Evolutionary conservation across 106 monocot species (phyloP).

Genomic region (Phalaenopsis equestris): DNA sequence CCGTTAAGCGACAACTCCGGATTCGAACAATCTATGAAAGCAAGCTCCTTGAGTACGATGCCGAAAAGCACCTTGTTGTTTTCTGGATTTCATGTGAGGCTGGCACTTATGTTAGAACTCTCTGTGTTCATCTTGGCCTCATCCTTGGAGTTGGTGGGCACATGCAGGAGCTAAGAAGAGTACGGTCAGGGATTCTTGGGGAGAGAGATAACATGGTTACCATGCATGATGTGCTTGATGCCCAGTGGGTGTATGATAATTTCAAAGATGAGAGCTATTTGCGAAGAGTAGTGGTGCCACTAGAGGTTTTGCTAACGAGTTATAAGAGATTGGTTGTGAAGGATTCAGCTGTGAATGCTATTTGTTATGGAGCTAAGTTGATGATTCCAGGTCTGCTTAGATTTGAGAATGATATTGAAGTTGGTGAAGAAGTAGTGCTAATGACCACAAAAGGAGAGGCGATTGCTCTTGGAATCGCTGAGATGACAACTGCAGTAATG

Average conservation of each 20-base stretch:
- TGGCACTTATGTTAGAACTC: conserved; percentile 79
- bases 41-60: conserved; percentile 83
- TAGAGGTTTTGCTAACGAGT: conserved; percentile 79
- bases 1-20: conserved; percentile 81
- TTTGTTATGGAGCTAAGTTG: conserved; percentile 88
- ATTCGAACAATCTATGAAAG: conserved; percentile 86
- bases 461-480: conserved; percentile 77
- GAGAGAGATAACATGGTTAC: conserved; percentile 96
- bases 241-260: conserved; percentile 78
- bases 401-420: conserved; percentile 87
- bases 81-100: conserved; percentile 97
- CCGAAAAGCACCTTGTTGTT: conserved; percentile 56
- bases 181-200: conserved; percentile 80
- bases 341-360: conserved; percentile 91
- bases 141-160: conserved; percentile 79
- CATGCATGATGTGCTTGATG: conserved; percentile 89
- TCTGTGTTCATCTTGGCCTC: conserved; percentile 80
- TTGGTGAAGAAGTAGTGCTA: conserved; percentile 84
- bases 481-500: conserved; percentile 96
- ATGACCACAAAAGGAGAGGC: conserved; percentile 97
- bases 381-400: conserved; percentile 87
- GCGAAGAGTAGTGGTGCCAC: conserved; percentile 74
- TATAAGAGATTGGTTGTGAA: conserved; percentile 91
- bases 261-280: conserved; percentile 67
- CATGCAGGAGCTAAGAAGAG: conserved; percentile 92